phyloP scores from a whole-genome alignment of 441 rosid species.

The Isatis lusitanica region DNA sequence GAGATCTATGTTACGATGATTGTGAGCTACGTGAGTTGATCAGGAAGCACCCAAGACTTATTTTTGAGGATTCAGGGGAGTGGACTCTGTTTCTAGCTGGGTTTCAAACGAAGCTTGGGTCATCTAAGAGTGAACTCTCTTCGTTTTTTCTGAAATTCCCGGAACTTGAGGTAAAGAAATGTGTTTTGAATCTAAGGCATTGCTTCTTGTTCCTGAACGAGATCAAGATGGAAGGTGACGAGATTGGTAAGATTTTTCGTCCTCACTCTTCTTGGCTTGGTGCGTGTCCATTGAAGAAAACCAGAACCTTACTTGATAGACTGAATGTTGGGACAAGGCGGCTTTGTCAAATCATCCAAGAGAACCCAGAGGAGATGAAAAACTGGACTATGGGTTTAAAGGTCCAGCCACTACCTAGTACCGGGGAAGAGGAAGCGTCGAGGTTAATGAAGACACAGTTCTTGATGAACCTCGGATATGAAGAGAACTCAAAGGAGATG shows the following conservation, averaged over 20 bases:
- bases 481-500: constrained; percentile 41
- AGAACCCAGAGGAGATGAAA: constrained; percentile 60
- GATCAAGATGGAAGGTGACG: constrained; percentile 57
- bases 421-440: constrained; percentile 30
- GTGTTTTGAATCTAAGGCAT: constrained; percentile 50
- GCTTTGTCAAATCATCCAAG: constrained; percentile 51
- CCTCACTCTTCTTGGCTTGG: constrained; percentile 49
- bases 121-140: constrained; percentile 37
- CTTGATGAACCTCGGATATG: constrained; percentile 53
- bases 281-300: constrained; percentile 50
- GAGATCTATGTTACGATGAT: constrained; percentile 35
- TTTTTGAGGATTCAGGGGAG: constrained; percentile 59
- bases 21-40: constrained; percentile 42
- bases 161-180: constrained; percentile 38
- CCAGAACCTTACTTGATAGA: constrained; percentile 41
- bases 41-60: constrained; percentile 46
- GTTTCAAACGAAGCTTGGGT: constrained; percentile 57
- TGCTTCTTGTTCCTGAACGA: constrained; percentile 51
- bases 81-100: constrained; percentile 44
- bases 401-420: constrained; percentile 41
- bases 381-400: constrained; percentile 51
- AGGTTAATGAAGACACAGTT: constrained; percentile 52
- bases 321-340: constrained; percentile 59
- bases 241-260: constrained; percentile 47
- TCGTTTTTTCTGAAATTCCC: constrained; percentile 53